Evolutionary conservation across 1,284 basidiomycete genomes (phyloP).

Genomic region (Peniophora sp.): DNA sequence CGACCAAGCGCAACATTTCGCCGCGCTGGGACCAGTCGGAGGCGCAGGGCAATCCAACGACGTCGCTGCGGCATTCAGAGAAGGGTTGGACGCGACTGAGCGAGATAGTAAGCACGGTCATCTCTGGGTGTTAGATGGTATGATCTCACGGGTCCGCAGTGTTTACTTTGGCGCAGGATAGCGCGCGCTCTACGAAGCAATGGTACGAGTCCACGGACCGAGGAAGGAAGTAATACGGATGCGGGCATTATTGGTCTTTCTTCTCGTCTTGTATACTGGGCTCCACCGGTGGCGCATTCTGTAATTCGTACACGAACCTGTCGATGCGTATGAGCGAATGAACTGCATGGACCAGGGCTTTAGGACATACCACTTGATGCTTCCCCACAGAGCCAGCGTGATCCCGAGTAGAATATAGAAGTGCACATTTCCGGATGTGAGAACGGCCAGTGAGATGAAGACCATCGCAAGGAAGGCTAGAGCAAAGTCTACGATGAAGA

Average conservation of each 20-base stretch:
- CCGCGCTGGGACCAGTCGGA: conserved; percentile 57
- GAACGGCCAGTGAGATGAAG: conserved; percentile 44
- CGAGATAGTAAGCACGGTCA: conserved; percentile 60
- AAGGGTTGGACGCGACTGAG: conserved; percentile 84
- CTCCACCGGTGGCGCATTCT: conserved; percentile 11
- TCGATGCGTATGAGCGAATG: no score
- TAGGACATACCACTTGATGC: conserved; percentile 61
- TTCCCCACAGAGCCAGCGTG: conserved; percentile 62
- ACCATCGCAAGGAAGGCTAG: conserved; percentile 50
- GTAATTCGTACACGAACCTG: conserved; percentile 33
- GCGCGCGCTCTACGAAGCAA: conserved; percentile 62
- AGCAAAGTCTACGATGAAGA: conserved; percentile 53
- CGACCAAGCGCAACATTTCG: conserved; percentile 88
- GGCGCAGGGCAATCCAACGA: conserved; percentile 47
- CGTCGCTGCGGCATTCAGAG: conserved; percentile 68
- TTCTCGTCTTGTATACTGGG: conserved; percentile 11
- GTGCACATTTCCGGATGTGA: conserved; percentile 57
- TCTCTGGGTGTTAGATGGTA: background rate
- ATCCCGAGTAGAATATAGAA: conserved; percentile 55
- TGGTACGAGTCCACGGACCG: conserved; percentile 77
- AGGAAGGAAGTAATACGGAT: conserved; percentile 30
- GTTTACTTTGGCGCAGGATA: conserved; percentile 78
- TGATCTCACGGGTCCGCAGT: conserved; percentile 36
- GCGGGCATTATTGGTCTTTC: conserved; percentile 7
- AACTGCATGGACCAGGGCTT: no score